A percentile compares a stretch with the other conserved stretches of the same genome.
phyloP scores from a whole-genome alignment of 2,329 filamentous ascomycete species.

The Fusarium torulosum region DNA sequence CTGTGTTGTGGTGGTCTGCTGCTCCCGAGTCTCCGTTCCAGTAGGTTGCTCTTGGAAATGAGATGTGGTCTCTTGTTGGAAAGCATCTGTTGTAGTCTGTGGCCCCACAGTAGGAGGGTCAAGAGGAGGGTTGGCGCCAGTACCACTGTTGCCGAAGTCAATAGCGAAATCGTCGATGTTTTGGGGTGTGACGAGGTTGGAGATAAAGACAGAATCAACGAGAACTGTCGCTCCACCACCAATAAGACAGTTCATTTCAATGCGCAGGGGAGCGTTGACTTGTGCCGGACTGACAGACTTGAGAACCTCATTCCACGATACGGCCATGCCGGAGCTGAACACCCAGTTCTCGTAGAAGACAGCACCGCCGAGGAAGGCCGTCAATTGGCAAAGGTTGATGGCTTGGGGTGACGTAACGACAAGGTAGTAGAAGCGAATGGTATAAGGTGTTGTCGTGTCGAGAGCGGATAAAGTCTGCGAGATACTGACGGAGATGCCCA shows the following conservation, averaged over 20 bases:
- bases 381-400: conserved; percentile 4
- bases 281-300: background rate
- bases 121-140: conserved; percentile 14
- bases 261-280: background rate
- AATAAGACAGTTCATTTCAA: conserved; percentile 3
- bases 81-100: background rate
- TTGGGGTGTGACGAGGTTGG: conserved; percentile 4
- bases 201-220: conserved; percentile 11
- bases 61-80: background rate
- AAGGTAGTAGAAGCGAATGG: conserved; percentile 19
- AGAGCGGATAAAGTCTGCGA: conserved; percentile 5
- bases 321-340: background rate
- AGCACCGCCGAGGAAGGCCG: background rate
- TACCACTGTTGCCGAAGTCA: conserved; percentile 9
- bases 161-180: conserved; percentile 6
- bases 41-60: background rate
- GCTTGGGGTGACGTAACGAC: conserved; percentile 1
- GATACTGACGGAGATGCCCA: conserved; percentile 12
- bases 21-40: background rate
- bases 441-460: conserved; percentile 2
- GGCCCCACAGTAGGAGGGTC: background rate
- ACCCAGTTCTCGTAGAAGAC: conserved; percentile 1
- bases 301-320: conserved; percentile 7
- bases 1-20: background rate
- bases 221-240: conserved; percentile 18